A percentile compares a stretch with the other conserved stretches of the same genome.
phyloP scores from a whole-genome alignment of 2,329 filamentous ascomycete genomes.

The Diaporthe batatas region DNA sequence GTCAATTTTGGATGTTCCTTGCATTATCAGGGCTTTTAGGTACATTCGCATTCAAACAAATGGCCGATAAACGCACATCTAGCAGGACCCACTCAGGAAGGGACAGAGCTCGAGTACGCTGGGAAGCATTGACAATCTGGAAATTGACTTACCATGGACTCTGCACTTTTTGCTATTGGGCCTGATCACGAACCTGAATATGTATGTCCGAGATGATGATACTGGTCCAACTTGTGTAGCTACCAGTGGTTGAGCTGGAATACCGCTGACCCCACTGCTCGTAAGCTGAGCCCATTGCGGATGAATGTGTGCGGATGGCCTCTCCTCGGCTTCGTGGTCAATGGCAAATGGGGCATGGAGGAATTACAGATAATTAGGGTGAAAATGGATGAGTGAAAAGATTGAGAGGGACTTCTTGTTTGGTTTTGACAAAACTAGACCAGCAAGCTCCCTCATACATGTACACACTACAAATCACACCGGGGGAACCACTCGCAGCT shows the following conservation, averaged over 20 bases:
- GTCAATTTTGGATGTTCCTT: too few relatives aligned
- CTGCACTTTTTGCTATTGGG: slow-evolving; percentile 18
- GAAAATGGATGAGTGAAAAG: too few relatives aligned
- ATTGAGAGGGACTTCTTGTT: too few relatives aligned
- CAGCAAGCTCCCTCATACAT: not conserved
- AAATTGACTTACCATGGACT: slow-evolving; percentile 19
- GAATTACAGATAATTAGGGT: too few relatives aligned
- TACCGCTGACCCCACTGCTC: not conserved
- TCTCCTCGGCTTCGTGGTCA: not conserved
- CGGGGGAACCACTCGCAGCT: not conserved
- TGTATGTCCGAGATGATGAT: slow-evolving; percentile 27
- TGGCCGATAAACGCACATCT: too few relatives aligned
- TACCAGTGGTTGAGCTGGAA: not conserved
- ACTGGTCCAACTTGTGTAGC: not conserved
- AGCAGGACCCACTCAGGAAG: too few relatives aligned
- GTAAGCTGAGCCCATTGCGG: not conserved
- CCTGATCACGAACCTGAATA: slow-evolving; percentile 35
- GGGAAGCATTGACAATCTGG: slow-evolving; percentile 38
- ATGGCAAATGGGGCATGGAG: not conserved
- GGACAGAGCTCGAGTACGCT: slow-evolving; percentile 35
- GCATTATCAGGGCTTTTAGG: too few relatives aligned
- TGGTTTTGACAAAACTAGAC: too few relatives aligned
- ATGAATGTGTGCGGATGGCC: too few relatives aligned
- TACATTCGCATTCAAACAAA: too few relatives aligned
- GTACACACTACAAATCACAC: not conserved